Evolutionary conservation across 2,329 filamentous ascomycete species (phyloP), one percentile per base, ranked within the genome.

Genomic region (Fusarium papillatum): DNA sequence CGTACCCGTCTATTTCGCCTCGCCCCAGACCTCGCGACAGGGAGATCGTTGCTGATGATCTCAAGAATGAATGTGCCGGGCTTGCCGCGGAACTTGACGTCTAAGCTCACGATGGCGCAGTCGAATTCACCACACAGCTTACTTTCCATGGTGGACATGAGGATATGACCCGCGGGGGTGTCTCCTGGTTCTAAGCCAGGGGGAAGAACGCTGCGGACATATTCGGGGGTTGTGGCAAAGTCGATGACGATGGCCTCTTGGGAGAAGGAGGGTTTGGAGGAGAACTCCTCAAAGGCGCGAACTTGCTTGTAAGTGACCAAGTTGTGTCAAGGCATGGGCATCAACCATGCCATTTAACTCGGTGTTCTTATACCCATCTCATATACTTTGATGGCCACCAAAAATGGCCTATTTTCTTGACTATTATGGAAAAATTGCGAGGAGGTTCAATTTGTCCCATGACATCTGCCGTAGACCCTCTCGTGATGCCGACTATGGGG

Each of bases 91-190:
- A 43, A 70, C 39, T 64, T 39, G 48, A 53, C 38, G 22, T 65
- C 60, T 2, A 64, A 14, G 36, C 59, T 26, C 24, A 64, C 59
- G 3, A 61, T 38, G 9, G 59, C 22, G 13, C 50, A 65, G 38
- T 71, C 69, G 13, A 71, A 71, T 14, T 64, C 69, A 5, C 69
- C 64, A 16, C 64, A 64, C 9, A 68, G 24, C 5, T 41, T 48
- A 31, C 69, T 71, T 24, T 71, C 41, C 36, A 60, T 36, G 2
- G 43, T 26, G 4, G 38, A 59, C 19, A 70, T 14, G n/a, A 31
- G 11, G 16, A 70, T 55, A 14, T 43, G 41, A 4, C 63, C 68
- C 7, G 39, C 63, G 5, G 64, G 55, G 8, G 38, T n/a, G 34
- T 55, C 53, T 13, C 22, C 55, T 9, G 57, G 53, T 14, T 70